Conservation (phyloP, 164 flowering plant genomes). For the Magnolia changhungtana region DNA sequence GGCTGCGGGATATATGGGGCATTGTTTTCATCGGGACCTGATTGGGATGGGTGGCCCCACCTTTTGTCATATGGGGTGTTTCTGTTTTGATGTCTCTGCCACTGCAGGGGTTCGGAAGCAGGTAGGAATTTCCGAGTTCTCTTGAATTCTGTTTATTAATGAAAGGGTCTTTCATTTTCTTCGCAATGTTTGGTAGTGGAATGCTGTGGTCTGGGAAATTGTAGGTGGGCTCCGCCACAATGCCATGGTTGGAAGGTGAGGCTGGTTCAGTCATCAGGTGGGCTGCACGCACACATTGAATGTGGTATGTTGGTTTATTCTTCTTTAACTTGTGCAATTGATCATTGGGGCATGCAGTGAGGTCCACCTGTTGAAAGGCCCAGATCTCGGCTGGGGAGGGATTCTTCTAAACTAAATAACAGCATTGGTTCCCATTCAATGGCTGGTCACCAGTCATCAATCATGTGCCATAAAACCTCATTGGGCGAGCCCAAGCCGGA, state of each 20-base stretch:
- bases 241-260: neutral
- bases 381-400: too few species aligned
- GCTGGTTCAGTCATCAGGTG: too few species aligned
- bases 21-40: neutral
- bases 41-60: neutral
- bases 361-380: too few species aligned
- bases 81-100: neutral
- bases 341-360: too few species aligned
- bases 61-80: neutral
- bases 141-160: neutral
- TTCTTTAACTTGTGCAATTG: too few species aligned
- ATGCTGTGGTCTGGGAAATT: neutral
- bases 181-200: neutral
- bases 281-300: too few species aligned
- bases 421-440: too few species aligned
- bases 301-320: too few species aligned
- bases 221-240: neutral
- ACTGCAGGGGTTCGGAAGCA: neutral
- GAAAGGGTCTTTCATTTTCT: neutral
- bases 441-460: too few species aligned
- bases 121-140: neutral
- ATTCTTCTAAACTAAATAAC: too few species aligned
- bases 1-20: neutral
- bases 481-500: too few species aligned
- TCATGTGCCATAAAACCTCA: too few species aligned